Evolutionary conservation across 768 basidiomycete genomes (phyloP), one percentile per base, ranked within the genome.

Genomic region (Mrakia gelida): DNA sequence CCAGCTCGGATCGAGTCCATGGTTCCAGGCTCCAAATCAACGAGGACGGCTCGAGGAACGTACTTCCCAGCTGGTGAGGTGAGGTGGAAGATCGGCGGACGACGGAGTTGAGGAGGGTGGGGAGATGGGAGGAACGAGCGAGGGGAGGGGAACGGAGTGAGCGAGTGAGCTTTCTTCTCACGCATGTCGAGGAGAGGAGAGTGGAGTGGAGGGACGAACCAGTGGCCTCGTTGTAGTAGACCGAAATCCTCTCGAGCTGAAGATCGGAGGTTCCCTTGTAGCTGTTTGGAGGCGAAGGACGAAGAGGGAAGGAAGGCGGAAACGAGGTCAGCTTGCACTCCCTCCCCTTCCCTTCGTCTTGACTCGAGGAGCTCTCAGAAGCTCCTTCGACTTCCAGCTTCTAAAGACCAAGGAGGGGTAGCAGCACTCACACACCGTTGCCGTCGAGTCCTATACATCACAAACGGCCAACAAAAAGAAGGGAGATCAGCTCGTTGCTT

Each of bases 211-310:
- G 3, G 18, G 26, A 79, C 82, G 49, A 49, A 82, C 83, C 89
- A 80, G 92, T 92, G 83, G 92, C 91, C 87, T 97, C 95, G 84
- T 97, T 98, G 87, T 95, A 98, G 89, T 98, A 98, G 79, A 98
- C 95, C 83, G 92, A 92, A 87, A 98, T 96, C 80, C 84, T 82
- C 86, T 98, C 96, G 80, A 98, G 91, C 87, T 98, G 96, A 81
- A 95, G 90, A 85, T 97, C 95, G 84, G 92, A 92, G 84, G 84
- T 93, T 83, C 96, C 96, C 86, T 92, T 91, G 90, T 97, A 98
- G 80, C 82, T 82, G 28, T 26, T 49, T 2, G 59, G 13, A n/a
- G 9, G 59, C 11, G 65, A 28, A 52, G 16, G 49, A n/a, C 23
- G 26, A 28, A 28, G 26, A 32, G 32, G 52, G 26, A 15, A 76